Evolutionary conservation across 306 rosid species (phyloP).

Genomic region (Trifolium dubium): DNA sequence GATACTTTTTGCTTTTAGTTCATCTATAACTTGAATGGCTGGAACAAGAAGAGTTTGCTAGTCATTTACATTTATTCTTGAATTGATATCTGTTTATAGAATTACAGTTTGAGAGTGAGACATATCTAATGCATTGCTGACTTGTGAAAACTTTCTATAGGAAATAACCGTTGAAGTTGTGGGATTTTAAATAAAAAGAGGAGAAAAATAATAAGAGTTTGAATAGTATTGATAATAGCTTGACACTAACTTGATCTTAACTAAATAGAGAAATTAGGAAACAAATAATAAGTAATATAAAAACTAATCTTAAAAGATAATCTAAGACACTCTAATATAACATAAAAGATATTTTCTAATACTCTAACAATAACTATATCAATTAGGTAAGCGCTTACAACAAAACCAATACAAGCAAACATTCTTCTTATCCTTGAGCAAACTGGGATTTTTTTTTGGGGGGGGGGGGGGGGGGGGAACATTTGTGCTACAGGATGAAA

Average conservation of each 20-base stretch:
- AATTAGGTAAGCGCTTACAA: not conserved
- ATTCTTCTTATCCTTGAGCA: not conserved
- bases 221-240: conserved; percentile 3
- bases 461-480: not conserved
- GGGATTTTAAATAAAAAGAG: not conserved
- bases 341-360: not conserved
- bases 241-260: not conserved
- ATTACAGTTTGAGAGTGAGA: conserved; percentile 14
- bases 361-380: not conserved
- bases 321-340: not conserved
- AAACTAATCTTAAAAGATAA: not conserved
- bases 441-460: conserved; percentile 18
- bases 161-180: not conserved
- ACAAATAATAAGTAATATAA: not conserved
- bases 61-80: conserved; percentile 19
- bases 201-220: not conserved
- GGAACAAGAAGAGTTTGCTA: conserved; percentile 11
- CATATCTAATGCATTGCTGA: conserved; percentile 18
- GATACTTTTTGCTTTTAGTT: conserved; percentile 5
- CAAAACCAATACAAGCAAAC: not conserved
- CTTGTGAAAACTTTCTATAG: not conserved
- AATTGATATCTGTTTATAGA: conserved; percentile 19
- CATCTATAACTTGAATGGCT: conserved; percentile 23
- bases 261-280: conserved; percentile 1
- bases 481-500: conserved; percentile 9